A percentile compares a stretch with the other conserved stretches of the same genome.
These are phyloP conservation scores for Boletus edulis DNA, from an alignment of 768 basidiomycete species.

Conservation along the genomic window DNA sequence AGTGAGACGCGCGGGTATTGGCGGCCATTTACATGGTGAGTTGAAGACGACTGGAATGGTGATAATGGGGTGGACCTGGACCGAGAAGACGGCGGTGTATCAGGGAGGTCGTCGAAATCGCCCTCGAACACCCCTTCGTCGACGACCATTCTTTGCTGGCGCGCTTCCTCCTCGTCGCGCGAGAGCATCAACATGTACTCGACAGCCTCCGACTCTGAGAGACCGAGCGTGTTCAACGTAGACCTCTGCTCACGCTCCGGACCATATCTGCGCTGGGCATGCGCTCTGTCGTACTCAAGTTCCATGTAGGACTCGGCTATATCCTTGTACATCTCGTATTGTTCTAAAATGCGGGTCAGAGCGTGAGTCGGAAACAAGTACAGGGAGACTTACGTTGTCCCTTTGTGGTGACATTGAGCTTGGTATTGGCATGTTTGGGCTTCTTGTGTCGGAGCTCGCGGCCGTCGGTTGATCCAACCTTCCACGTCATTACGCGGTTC, in stretches of 20 bases:
- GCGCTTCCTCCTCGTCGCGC: constrained; percentile 59
- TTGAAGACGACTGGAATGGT: constrained; percentile 16
- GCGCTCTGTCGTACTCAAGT: constrained; percentile 48
- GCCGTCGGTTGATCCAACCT: constrained; percentile 45
- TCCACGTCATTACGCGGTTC: constrained; percentile 66
- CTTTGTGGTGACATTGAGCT: constrained; percentile 36
- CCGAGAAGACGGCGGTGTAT: constrained; percentile 16
- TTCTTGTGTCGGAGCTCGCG: constrained; percentile 32
- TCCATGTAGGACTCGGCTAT: constrained; percentile 58
- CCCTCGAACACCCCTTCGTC: constrained; percentile 60
- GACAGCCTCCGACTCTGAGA: constrained; percentile 71
- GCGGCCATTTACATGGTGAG: constrained; percentile 21
- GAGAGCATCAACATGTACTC: constrained; percentile 85
- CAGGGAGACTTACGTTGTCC: constrained; percentile 41
- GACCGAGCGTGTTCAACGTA: constrained; percentile 59
- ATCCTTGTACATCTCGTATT: constrained; percentile 59
- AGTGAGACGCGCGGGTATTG: constrained; percentile 28
- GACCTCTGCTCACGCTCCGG: constrained; percentile 57
- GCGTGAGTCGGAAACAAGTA: neutral
- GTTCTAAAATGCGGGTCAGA: constrained; percentile 40
- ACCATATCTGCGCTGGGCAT: constrained; percentile 37
- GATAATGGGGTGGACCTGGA: constrained; percentile 9
- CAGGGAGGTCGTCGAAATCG: constrained; percentile 34
- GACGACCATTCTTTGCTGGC: constrained; percentile 10
- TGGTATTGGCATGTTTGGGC: constrained; percentile 26